These are phyloP conservation scores for Blastocystis sp. DNA, from an alignment of 352 stramenopile species.

Conservation along the genomic window DNA sequence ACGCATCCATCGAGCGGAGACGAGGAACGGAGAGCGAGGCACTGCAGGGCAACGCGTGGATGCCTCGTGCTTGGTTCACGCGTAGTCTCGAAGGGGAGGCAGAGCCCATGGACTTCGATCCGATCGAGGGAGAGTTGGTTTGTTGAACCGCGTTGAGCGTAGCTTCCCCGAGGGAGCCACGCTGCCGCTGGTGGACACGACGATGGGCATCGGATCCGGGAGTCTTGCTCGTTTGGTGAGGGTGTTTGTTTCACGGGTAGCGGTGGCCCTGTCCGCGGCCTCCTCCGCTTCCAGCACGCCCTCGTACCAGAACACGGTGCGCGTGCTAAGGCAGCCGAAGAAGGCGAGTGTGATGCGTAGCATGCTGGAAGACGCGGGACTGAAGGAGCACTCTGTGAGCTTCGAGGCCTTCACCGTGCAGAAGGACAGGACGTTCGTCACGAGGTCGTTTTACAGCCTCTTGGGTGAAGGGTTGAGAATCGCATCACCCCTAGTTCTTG, in stretches of 20 bases:
- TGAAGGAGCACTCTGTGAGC: constrained; percentile 55
- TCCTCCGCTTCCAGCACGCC: constrained; percentile 49
- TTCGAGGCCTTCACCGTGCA: constrained; percentile 37
- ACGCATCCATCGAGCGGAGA: neutral
- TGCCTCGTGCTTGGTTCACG: neutral
- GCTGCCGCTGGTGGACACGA: constrained; percentile 24
- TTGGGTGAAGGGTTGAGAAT: neutral
- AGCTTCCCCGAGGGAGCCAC: neutral
- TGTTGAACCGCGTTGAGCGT: neutral
- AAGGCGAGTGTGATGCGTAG: neutral
- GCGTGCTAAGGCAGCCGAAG: constrained; percentile 1
- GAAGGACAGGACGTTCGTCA: neutral
- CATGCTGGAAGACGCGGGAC: constrained; percentile 51
- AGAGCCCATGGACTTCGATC: neutral
- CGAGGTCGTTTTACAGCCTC: constrained; percentile 53
- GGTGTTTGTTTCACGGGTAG: constrained; percentile 4
- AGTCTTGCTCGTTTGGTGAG: constrained; percentile 5
- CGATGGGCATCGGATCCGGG: constrained; percentile 3
- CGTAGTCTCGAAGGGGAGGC: neutral
- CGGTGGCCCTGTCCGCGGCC: constrained; percentile 10
- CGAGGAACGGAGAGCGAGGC: neutral
- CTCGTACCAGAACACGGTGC: constrained; percentile 49
- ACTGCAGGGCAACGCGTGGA: neutral
- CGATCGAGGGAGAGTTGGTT: neutral
- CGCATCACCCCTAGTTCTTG: constrained; percentile 2